Base-by-base conservation (phyloP, 2,329 filamentous ascomycete species). In the Penicillium crustosum region DNA sequence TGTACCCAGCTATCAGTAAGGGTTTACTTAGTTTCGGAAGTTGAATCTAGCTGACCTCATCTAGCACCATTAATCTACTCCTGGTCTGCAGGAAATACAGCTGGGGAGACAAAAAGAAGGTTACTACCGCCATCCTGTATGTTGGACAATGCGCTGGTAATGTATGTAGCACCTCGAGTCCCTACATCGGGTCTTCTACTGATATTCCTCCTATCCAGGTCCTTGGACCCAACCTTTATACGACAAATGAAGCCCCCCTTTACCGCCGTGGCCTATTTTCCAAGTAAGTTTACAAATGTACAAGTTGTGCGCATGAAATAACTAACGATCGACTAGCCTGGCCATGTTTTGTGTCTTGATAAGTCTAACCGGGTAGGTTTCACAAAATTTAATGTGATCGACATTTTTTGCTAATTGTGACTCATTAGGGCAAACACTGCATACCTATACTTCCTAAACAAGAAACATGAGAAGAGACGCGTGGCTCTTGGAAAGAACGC, bases 51-150 rank as follows among this genome's bases (percentile, higher is more conserved):
- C 60, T 66, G 7, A 67, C 38, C 10, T 21, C 67, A 0, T 57
- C 68, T 9, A 81, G 80, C 86, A 3, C 86, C 88, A 39, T 82
- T 86, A 53, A 90, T 86, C 64, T 89, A 91, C 66, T 88, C 86
- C 61, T 90, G 87, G 70, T 91, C 88, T 19, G 86, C 83, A 0
- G 82, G 75, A 41, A 86, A 79, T 42, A 79, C 87, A 0, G 87
- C 83, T 0, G 87, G 87, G 1, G 86, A 89, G 66, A 89, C 87
- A 0, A 90, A 90, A 84, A 85, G 61, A 89, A 89, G 66, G 82
- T 83, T 10, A 87, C 83, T 0, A 88, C 86, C 0, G 86, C 82
- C 13, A 78, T 88, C 7, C 76, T 89, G 1, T 87, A 89, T 65
- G 80, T 89, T 47, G 85, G 86, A 5, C 83, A 86, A 58, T 87